Percentiles rank a stretch among this genome's conserved stretches.
These are phyloP conservation scores for Taiozyma sp. DNA, from an alignment of 1,139 yeast genomes.

Conservation along the genomic window DNA sequence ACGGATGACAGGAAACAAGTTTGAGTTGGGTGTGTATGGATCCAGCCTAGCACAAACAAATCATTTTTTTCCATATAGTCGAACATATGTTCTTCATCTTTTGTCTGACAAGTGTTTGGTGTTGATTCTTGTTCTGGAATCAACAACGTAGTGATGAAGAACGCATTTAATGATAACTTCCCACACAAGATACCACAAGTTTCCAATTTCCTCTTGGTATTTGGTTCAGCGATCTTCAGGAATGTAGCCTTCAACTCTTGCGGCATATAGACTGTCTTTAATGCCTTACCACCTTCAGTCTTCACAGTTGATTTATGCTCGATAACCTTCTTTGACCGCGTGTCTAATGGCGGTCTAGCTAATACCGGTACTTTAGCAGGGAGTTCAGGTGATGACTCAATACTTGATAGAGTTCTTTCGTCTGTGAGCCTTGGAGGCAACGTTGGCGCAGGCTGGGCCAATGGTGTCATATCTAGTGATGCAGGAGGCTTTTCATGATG, in stretches of 20 bases:
- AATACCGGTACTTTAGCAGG: conserved; percentile 1
- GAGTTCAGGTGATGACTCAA: conserved; percentile 2
- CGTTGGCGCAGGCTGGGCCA: conserved; percentile 2
- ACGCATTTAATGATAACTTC: conserved; percentile 48
- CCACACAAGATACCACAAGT: conserved; percentile 65
- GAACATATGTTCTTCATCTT: conserved; percentile 50
- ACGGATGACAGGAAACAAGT: conserved; percentile 57
- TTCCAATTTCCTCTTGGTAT: conserved; percentile 46
- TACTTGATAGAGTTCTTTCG: conserved; percentile 5
- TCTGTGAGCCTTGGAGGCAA: conserved; percentile 3
- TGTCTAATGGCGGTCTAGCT: conserved; percentile 8
- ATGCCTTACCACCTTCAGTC: conserved; percentile 49
- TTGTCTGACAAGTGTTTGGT: conserved; percentile 52
- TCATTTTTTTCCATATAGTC: conserved; percentile 47
- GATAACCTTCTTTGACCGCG: background rate
- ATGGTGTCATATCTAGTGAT: conserved; percentile 1
- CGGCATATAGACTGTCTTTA: conserved; percentile 48
- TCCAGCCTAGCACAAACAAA: conserved; percentile 60
- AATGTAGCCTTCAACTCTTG: conserved; percentile 35
- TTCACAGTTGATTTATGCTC: conserved; percentile 36
- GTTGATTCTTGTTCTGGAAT: conserved; percentile 60
- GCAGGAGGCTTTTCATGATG: conserved; percentile 5
- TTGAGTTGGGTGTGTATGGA: conserved; percentile 66
- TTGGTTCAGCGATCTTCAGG: conserved; percentile 38
- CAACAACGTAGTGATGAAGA: conserved; percentile 51